phyloP scores from a whole-genome alignment of 2,329 filamentous ascomycete species.

The Sclerotinia spermophila region DNA sequence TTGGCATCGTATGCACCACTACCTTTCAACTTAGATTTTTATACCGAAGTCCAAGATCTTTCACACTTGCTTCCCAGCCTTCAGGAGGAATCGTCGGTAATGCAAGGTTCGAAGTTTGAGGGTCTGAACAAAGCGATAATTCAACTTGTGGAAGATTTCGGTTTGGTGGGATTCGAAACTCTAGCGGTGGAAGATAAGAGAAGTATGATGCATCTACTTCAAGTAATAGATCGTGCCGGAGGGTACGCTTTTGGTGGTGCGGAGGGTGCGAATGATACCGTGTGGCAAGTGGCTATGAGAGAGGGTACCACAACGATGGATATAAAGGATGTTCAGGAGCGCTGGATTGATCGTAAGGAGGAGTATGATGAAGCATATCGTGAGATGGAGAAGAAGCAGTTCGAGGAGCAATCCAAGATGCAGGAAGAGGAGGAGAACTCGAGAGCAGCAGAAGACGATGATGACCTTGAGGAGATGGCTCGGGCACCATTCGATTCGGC shows the following conservation, averaged over 20 bases:
- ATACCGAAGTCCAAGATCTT: constrained; percentile 94
- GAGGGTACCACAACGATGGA: constrained; percentile 72
- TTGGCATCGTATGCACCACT: constrained; percentile 78
- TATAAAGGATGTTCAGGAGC: constrained; percentile 85
- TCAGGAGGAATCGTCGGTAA: constrained; percentile 69
- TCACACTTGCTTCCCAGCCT: constrained; percentile 78
- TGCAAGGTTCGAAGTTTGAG: constrained; percentile 72
- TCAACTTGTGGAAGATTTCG: constrained; percentile 82
- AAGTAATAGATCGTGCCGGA: constrained; percentile 84
- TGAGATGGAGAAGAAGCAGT: constrained; percentile 59
- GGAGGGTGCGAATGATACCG: constrained; percentile 87
- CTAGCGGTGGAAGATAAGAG: constrained; percentile 94
- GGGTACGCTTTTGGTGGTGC: constrained; percentile 90
- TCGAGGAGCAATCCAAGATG: constrained; percentile 68
- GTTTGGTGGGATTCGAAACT: constrained; percentile 87
- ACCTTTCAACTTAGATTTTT: constrained; percentile 94
- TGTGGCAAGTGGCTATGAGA: constrained; percentile 97
- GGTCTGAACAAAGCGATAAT: constrained; percentile 84
- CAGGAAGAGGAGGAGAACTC: constrained; percentile 40
- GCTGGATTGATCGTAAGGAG: constrained; percentile 89
- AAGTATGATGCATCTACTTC: constrained; percentile 89
- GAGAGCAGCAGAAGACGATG: constrained; percentile 33
- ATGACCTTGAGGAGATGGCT: constrained; percentile 28
- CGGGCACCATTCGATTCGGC: constrained; percentile 16
- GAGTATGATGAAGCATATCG: constrained; percentile 67